Percentiles rank a stretch among this genome's conserved stretches.
phyloP scores from a whole-genome alignment of 2,329 filamentous ascomycete species.

The Fusarium sp. region DNA sequence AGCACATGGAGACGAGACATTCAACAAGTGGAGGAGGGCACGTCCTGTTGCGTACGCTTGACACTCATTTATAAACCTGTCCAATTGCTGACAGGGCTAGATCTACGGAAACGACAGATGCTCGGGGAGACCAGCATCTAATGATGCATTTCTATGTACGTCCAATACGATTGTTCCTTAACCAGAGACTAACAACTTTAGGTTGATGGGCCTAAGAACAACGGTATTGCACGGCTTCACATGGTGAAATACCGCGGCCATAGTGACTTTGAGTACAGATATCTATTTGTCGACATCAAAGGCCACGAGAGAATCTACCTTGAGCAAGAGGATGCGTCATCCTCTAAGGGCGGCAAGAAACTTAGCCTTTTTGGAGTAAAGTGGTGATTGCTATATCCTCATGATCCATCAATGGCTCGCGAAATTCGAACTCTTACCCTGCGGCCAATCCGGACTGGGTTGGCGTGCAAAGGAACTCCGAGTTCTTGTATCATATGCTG shows the following conservation, averaged over 20 bases:
- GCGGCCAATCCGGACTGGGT: neutral
- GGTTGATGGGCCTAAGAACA: slow-evolving; percentile 81
- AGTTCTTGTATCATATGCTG: slow-evolving; percentile 30
- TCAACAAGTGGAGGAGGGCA: slow-evolving; percentile 81
- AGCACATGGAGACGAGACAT: slow-evolving; percentile 84
- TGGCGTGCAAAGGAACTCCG: neutral
- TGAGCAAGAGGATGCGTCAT: slow-evolving; percentile 66
- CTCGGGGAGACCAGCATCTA: slow-evolving; percentile 81
- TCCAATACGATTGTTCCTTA: neutral
- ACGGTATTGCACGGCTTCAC: slow-evolving; percentile 81
- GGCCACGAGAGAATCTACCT: slow-evolving; percentile 75
- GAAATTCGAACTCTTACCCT: neutral
- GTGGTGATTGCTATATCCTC: slow-evolving; percentile 55
- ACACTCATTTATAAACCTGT: neutral
- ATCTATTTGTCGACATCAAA: slow-evolving; percentile 82
- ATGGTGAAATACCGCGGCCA: slow-evolving; percentile 76
- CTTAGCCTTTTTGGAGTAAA: slow-evolving; percentile 72
- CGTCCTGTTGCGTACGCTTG: slow-evolving; percentile 67
- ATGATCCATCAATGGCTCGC: neutral
- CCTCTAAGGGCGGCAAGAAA: slow-evolving; percentile 54
- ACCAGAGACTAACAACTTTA: slow-evolving; percentile 48
- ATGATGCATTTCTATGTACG: slow-evolving; percentile 86
- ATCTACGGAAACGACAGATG: slow-evolving; percentile 76
- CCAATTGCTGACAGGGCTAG: slow-evolving; percentile 56
- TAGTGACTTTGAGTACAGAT: slow-evolving; percentile 79